Conservation (phyloP, 1,284 basidiomycete genomes). For the Malassezia brasiliensis region DNA sequence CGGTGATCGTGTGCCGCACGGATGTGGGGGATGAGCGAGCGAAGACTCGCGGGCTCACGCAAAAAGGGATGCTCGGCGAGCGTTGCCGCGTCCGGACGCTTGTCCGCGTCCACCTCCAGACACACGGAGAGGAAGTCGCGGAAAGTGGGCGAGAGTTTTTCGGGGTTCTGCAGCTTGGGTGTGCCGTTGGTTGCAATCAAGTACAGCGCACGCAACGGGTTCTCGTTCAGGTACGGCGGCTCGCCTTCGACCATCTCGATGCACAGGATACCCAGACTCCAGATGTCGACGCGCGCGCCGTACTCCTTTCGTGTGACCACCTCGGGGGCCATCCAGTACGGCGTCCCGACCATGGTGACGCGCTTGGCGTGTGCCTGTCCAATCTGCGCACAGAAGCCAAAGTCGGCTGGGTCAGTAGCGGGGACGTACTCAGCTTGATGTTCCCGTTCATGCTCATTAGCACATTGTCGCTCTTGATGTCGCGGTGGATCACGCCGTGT, state of each 20-base stretch:
- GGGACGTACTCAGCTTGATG: conserved; percentile 81
- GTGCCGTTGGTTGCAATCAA: conserved; percentile 98
- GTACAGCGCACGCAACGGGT: conserved; percentile 87
- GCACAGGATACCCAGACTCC: conserved; percentile 97
- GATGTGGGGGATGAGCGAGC: conserved; percentile 15
- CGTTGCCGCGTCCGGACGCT: conserved; percentile 74
- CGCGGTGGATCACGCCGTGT: conserved; percentile 90
- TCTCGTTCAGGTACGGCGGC: conserved; percentile 93
- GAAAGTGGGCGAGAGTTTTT: conserved; percentile 76
- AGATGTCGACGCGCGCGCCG: conserved; percentile 96
- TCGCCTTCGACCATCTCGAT: conserved; percentile 99
- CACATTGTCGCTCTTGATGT: conserved; percentile 97
- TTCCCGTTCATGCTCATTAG: conserved; percentile 82
- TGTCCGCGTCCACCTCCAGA: conserved; percentile 90
- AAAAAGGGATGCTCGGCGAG: conserved; percentile 52
- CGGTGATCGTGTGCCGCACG: conserved; percentile 14
- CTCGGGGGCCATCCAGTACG: conserved; percentile 99
- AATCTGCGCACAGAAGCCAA: conserved; percentile 96
- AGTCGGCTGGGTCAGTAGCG: conserved; percentile 63
- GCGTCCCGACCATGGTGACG: conserved; percentile 99
- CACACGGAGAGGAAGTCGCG: conserved; percentile 78
- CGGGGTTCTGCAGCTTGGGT: conserved; percentile 88
- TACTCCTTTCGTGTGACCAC: conserved; percentile 98
- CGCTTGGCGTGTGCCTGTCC: conserved; percentile 84
- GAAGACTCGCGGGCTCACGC: neutral